These are phyloP conservation scores for Lyophyllum semitale DNA, from an alignment of 768 basidiomycete genomes.

Conservation along the genomic window DNA sequence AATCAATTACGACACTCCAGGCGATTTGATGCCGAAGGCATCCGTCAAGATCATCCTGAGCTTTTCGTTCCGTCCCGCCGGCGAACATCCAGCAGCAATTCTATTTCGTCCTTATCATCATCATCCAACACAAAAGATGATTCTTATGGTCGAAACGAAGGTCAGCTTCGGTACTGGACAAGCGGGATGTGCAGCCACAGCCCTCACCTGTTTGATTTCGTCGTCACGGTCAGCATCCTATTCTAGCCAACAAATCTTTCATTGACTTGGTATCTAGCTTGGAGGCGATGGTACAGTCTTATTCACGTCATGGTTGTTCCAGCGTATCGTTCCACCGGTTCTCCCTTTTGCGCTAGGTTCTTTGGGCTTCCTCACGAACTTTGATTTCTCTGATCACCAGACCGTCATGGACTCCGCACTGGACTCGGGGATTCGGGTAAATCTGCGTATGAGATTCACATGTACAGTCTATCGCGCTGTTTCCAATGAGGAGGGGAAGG, in stretches of 20 bases:
- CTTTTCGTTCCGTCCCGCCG: constrained; percentile 80
- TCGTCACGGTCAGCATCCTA: constrained; percentile 76
- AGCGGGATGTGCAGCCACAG: constrained; percentile 91
- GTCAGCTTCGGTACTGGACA: constrained; percentile 97
- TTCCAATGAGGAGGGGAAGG: constrained; percentile 65
- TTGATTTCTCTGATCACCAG: constrained; percentile 87
- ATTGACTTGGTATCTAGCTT: constrained; percentile 54
- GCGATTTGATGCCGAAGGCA: constrained; percentile 92
- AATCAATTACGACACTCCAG: constrained; percentile 85
- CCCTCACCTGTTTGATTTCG: constrained; percentile 96
- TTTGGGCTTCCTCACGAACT: constrained; percentile 96
- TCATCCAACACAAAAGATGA: constrained; percentile 45
- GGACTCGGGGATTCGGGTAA: constrained; percentile 93
- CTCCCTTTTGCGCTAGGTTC: constrained; percentile 97
- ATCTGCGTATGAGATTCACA: constrained; percentile 98
- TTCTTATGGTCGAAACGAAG: constrained; percentile 57
- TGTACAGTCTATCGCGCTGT: constrained; percentile 97
- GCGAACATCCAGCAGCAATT: constrained; percentile 68
- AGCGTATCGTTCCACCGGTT: constrained; percentile 97
- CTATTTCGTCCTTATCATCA: constrained; percentile 58
- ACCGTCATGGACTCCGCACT: constrained; percentile 85
- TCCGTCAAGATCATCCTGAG: constrained; percentile 83
- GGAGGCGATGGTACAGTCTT: constrained; percentile 98
- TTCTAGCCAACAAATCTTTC: background rate
- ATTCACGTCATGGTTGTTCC: constrained; percentile 99